These are phyloP conservation scores for Zanthoxylum bungeanum DNA, from an alignment of 345 rosid genomes.

Conservation along the genomic window DNA sequence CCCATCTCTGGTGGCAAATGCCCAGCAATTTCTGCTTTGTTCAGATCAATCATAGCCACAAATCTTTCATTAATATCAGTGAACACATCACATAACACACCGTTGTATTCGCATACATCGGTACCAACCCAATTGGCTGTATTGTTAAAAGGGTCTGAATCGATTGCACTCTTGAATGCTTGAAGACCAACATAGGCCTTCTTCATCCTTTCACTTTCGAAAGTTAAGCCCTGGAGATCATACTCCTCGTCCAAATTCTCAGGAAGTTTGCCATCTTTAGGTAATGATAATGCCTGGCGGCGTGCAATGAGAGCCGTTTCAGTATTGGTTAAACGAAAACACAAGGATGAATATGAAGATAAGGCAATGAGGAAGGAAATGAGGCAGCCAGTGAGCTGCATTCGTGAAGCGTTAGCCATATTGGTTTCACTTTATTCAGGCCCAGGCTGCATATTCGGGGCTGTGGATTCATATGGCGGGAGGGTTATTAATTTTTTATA, in stretches of 20 bases:
- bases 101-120: slow-evolving; percentile 57
- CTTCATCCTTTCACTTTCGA: too few species aligned
- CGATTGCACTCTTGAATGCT: slow-evolving; percentile 66
- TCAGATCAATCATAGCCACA: slow-evolving; percentile 70
- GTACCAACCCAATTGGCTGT: slow-evolving; percentile 76
- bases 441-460: slow-evolving; percentile 72
- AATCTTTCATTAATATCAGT: slow-evolving; percentile 49
- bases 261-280: slow-evolving; percentile 34
- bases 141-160: slow-evolving; percentile 68
- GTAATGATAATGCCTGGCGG: slow-evolving; percentile 56
- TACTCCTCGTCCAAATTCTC: slow-evolving; percentile 28
- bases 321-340: slow-evolving; percentile 45
- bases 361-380: slow-evolving; percentile 25
- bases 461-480: background rate
- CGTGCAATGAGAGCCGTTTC: slow-evolving; percentile 55
- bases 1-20: too few species aligned
- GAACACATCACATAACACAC: slow-evolving; percentile 68
- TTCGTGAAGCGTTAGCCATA: slow-evolving; percentile 28
- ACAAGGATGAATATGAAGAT: too few species aligned
- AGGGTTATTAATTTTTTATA: slow-evolving; percentile 27
- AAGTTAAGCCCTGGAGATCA: slow-evolving; percentile 22
- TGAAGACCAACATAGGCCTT: too few species aligned
- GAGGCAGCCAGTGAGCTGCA: slow-evolving; percentile 56
- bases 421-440: slow-evolving; percentile 36
- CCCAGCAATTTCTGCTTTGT: slow-evolving; percentile 78